Evolutionary conservation across 2,329 filamentous ascomycete genomes (phyloP).

Genomic region (Aspergillus sclerotialis): DNA sequence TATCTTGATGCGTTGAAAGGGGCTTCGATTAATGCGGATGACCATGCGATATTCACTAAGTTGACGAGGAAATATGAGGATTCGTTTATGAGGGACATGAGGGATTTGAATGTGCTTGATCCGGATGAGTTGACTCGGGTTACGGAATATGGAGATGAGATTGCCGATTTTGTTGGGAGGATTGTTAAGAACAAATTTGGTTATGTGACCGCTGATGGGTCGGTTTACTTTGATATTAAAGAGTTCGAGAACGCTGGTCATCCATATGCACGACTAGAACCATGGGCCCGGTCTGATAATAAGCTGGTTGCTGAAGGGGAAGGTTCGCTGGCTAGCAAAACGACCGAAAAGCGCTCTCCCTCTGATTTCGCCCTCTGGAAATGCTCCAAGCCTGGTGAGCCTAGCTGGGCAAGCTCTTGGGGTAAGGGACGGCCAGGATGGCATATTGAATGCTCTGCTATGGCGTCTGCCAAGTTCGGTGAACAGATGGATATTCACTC

Average conservation of each 20-base stretch:
- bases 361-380: slow-evolving; percentile 95
- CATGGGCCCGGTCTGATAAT: slow-evolving; percentile 78
- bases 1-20: slow-evolving; percentile 66
- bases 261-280: slow-evolving; percentile 75
- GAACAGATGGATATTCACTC: slow-evolving; percentile 86
- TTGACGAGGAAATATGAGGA: slow-evolving; percentile 79
- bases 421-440: slow-evolving; percentile 82
- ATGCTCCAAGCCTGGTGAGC: slow-evolving; percentile 82
- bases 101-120: slow-evolving; percentile 72
- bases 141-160: slow-evolving; percentile 86
- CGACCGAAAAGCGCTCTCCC: slow-evolving; percentile 62
- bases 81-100: slow-evolving; percentile 86
- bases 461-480: slow-evolving; percentile 86
- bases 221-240: slow-evolving; percentile 87
- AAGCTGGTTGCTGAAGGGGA: slow-evolving; percentile 82
- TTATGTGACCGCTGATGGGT: slow-evolving; percentile 68
- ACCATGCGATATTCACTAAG: slow-evolving; percentile 75
- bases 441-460: slow-evolving; percentile 96
- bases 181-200: slow-evolving; percentile 82
- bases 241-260: slow-evolving; percentile 81
- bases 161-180: slow-evolving; percentile 74
- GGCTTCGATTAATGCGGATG: slow-evolving; percentile 49
- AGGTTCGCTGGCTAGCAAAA: slow-evolving; percentile 61
- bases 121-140: slow-evolving; percentile 80
- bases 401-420: slow-evolving; percentile 83